A percentile compares a stretch with the other conserved stretches of the same genome.
Conservation (phyloP, 441 rosid genomes). For the Iberis amara region DNA sequence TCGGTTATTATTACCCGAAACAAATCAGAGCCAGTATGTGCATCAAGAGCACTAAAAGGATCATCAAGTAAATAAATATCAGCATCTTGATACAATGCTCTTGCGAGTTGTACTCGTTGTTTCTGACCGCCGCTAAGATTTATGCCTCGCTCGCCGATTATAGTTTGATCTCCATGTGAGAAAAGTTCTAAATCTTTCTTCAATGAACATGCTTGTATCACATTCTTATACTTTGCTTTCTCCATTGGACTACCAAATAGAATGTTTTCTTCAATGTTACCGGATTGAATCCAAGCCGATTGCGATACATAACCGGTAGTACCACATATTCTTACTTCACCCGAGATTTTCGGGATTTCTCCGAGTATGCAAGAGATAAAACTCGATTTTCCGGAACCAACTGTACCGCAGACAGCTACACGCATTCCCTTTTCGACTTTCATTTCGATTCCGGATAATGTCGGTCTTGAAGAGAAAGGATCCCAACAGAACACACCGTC, state of each 20-base stretch:
- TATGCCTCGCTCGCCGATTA: constrained; percentile 98
- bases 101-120: constrained; percentile 97
- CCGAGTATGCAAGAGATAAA: constrained; percentile 98
- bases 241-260: constrained; percentile 97
- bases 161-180: constrained; percentile 97
- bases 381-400: constrained; percentile 97
- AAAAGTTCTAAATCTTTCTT: constrained; percentile 95
- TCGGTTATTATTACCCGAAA: constrained; percentile 58
- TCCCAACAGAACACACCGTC: constrained; percentile 87
- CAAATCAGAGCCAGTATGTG: constrained; percentile 92
- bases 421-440: constrained; percentile 92
- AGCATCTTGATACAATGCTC: constrained; percentile 99
- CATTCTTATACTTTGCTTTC: constrained; percentile 82
- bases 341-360: constrained; percentile 89
- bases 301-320: constrained; percentile 94
- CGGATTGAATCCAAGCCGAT: constrained; percentile 99
- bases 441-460: constrained; percentile 69
- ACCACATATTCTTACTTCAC: constrained; percentile 95
- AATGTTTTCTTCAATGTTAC: constrained; percentile 98
- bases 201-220: constrained; percentile 86
- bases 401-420: constrained; percentile 97
- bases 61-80: constrained; percentile 95
- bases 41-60: constrained; percentile 99
- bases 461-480: constrained; percentile 48
- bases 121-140: constrained; percentile 98